A percentile compares a stretch with the other conserved stretches of the same genome.
These are phyloP conservation scores for Raphanus sativus DNA, from an alignment of 345 rosid genomes.

Conservation along the genomic window DNA sequence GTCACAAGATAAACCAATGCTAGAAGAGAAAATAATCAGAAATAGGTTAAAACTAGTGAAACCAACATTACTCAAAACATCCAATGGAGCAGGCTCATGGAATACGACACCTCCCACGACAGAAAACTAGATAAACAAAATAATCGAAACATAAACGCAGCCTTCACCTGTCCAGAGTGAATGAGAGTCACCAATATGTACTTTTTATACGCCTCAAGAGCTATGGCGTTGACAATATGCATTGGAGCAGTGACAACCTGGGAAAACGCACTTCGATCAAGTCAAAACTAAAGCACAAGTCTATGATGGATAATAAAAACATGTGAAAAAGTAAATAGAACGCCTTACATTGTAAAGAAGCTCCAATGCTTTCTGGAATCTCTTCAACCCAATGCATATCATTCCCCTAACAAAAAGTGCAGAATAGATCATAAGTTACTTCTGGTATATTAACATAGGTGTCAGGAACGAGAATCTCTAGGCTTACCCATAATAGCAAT, in stretches of 20 bases:
- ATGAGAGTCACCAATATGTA: conserved; percentile 82
- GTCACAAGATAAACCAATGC: conserved; percentile 6
- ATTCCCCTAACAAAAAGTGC: conserved; percentile 65
- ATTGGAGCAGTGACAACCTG: conserved; percentile 97
- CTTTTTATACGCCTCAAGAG: conserved; percentile 91
- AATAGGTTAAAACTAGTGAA: neutral
- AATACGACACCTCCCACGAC: neutral
- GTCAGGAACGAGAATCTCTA: conserved; percentile 1
- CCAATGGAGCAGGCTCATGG: neutral
- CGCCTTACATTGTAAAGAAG: conserved; percentile 72
- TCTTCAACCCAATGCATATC: conserved; percentile 86
- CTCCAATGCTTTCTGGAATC: conserved; percentile 82
- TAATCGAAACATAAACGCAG: neutral
- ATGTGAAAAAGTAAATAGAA: conserved; percentile 16
- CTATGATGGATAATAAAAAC: neutral
- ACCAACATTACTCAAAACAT: conserved; percentile 16
- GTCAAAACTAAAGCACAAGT: conserved; percentile 16
- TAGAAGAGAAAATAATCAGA: neutral
- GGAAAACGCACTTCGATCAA: conserved; percentile 8
- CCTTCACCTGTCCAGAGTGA: conserved; percentile 73
- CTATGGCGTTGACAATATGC: conserved; percentile 70
- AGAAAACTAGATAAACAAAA: neutral
- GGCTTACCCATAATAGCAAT: conserved; percentile 89
- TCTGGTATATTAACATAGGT: neutral
- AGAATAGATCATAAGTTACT: neutral